Evolutionary conservation across 2,329 filamentous ascomycete species (phyloP).

Genomic region (Nemania serpens): DNA sequence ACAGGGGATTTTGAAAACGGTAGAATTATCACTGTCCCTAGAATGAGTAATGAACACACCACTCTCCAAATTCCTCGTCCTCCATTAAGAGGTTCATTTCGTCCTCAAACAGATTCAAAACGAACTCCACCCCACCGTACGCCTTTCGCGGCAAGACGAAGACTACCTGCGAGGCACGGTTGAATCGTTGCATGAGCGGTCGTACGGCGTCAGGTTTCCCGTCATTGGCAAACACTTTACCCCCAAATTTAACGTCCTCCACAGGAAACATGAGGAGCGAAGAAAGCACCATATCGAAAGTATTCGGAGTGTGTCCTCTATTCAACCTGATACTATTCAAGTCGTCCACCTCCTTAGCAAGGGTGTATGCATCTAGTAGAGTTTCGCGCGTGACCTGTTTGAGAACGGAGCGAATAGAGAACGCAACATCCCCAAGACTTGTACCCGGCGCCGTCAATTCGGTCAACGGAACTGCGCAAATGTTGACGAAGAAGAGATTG

Average conservation of each 20-base stretch:
- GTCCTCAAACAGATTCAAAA: conserved; percentile 2
- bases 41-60: too few species aligned
- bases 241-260: not conserved
- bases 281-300: not conserved
- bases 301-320: not conserved
- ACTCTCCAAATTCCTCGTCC: conserved; percentile 11
- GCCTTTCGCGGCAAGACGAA: not conserved
- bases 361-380: not conserved
- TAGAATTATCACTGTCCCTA: too few species aligned
- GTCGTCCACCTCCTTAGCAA: not conserved
- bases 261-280: not conserved
- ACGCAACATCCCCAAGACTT: not conserved
- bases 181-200: not conserved
- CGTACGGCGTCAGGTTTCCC: not conserved
- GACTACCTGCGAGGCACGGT: not conserved
- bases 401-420: not conserved
- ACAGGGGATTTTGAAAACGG: too few species aligned
- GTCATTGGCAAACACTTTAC: not conserved
- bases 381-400: not conserved
- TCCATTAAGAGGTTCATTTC: not conserved
- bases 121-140: conserved; percentile 1
- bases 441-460: not conserved
- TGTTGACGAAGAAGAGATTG: not conserved
- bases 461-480: not conserved
- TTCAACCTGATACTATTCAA: not conserved